These are phyloP conservation scores for Pholiota molesta DNA, from an alignment of 768 basidiomycete genomes.

Conservation along the genomic window DNA sequence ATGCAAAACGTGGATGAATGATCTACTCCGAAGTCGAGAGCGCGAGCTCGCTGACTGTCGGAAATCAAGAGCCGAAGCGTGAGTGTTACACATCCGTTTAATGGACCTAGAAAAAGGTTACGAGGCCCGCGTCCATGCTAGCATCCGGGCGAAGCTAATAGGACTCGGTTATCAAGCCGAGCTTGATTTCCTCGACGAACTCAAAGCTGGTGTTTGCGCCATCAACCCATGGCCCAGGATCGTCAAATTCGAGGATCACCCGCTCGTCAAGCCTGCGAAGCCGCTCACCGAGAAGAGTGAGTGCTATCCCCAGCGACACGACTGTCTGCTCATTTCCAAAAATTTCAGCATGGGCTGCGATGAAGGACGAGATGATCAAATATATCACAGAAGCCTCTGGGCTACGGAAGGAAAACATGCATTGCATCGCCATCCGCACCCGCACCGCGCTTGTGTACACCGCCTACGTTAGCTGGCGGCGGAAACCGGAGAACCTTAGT, in stretches of 20 bases:
- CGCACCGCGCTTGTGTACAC: conserved; percentile 22
- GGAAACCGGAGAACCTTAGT: conserved; percentile 1
- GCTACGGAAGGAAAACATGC: conserved; percentile 23
- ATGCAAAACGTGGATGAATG: conserved; percentile 11
- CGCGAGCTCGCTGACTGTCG: conserved; percentile 16
- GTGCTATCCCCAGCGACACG: neutral
- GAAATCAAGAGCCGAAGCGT: conserved; percentile 10
- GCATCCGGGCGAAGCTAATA: conserved; percentile 14
- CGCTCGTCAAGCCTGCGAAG: conserved; percentile 16
- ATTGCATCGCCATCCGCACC: conserved; percentile 17
- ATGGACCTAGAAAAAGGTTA: neutral
- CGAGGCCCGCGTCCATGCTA: conserved; percentile 1
- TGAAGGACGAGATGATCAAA: conserved; percentile 26
- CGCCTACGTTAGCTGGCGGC: conserved; percentile 27
- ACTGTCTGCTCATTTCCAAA: neutral
- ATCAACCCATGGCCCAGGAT: neutral
- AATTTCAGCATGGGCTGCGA: conserved; percentile 29
- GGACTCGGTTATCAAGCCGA: conserved; percentile 15
- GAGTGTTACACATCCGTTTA: neutral
- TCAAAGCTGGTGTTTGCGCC: neutral
- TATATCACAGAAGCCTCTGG: conserved; percentile 28
- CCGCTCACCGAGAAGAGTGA: conserved; percentile 9
- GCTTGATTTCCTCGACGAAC: conserved; percentile 15
- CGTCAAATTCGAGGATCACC: neutral
- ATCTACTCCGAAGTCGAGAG: conserved; percentile 6